Evolutionary conservation across 2,329 filamentous ascomycete species (phyloP).

Genomic region (Colletotrichum melonis): DNA sequence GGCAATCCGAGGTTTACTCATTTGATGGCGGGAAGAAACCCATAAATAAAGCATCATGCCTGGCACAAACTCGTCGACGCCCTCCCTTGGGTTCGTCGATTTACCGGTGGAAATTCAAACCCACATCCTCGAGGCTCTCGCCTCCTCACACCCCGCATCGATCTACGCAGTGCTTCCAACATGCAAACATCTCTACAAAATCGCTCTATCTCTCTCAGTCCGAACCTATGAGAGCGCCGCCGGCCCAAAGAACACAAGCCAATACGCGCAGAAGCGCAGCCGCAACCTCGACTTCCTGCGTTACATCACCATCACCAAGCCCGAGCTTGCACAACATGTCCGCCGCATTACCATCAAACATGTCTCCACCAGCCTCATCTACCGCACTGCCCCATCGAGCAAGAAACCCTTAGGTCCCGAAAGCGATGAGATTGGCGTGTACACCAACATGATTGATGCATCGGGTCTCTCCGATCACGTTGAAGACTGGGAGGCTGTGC

Average conservation of each 20-base stretch:
- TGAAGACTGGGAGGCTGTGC: neutral
- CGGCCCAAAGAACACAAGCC: neutral
- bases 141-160: neutral
- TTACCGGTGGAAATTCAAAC: neutral
- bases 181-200: constrained; percentile 1
- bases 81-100: neutral
- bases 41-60: neutral
- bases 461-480: neutral
- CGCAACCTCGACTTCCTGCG: constrained; percentile 9
- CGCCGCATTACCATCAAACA: neutral
- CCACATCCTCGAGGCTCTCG: neutral
- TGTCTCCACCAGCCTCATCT: constrained; percentile 11
- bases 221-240: neutral
- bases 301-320: constrained; percentile 7
- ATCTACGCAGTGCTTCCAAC: neutral
- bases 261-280: constrained; percentile 4
- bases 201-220: neutral
- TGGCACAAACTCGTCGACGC: neutral
- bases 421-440: neutral
- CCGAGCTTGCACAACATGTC: neutral
- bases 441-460: neutral
- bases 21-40: too few species aligned
- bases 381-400: constrained; percentile 2
- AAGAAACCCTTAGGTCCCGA: neutral
- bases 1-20: neutral